Evolutionary conservation across 2,329 filamentous ascomycete species (phyloP), one percentile per base, ranked within the genome.

Genomic region (Aspergillus awamori): DNA sequence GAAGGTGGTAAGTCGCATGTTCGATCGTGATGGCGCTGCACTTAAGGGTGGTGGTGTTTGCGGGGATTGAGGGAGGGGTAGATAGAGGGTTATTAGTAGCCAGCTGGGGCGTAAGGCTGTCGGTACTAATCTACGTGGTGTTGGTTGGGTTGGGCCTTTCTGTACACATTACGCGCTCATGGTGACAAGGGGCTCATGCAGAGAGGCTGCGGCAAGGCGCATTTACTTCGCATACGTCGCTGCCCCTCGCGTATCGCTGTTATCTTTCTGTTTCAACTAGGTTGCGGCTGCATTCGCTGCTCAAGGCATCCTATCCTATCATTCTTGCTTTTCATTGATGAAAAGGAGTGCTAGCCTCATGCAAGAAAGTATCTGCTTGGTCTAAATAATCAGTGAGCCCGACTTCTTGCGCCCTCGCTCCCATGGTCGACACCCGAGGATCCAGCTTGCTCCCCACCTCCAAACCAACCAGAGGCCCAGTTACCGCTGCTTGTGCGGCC

Each of bases 391-490:
- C 15, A 49, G 13, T 49, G 45, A 15, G 45, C 13, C 47, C 47
- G 47, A 28, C 28, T 51, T n/a, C 47, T 26, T n/a, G 47, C 26
- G 8, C 26, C 47, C 26, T 51, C 47, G 8, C 22, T 26, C 2
- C 47, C 47, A 30, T 51, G 26, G 47, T 74, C 71, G 13, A 69
- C 65, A 5, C 70, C 69, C 8, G 72, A 68, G 1, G 72, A 69
- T 6, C 65, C 62, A 13, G 69, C 67, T 30, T 71, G 67, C 33
- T 68, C 69, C 20, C 69, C 69, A 11, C 58, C 62, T 24, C 70
- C 67, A 53, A 75, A 70, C 74, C 72, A 76, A n/a, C 71, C 70
- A 4, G 72, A 69, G n/a, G 64, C 28, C 72, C 72, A 74, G 58
- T 67, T 67, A 20, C 71, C 65, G 51, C 70, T 67, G 45, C 64